Conservation (phyloP, 1,284 basidiomycete species). For the Naganishia albida region DNA sequence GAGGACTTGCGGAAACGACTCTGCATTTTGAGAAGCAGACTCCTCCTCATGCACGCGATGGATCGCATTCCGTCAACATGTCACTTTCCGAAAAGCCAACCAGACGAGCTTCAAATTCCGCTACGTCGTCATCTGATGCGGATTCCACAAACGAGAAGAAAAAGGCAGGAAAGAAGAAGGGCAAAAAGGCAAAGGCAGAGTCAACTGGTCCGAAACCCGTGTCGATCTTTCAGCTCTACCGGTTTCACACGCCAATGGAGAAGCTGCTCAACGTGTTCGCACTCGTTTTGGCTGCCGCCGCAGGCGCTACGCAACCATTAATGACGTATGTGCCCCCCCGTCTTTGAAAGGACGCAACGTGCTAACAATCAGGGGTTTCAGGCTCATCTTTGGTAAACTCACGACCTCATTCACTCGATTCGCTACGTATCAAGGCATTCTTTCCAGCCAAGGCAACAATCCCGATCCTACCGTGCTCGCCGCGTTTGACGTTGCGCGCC, state of each 20-base stretch:
- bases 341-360: neutral
- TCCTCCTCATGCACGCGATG: neutral
- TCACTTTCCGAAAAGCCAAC: constrained; percentile 14
- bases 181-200: constrained; percentile 8
- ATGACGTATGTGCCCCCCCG: constrained; percentile 42
- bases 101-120: neutral
- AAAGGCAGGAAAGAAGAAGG: constrained; percentile 8
- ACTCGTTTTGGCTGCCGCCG: constrained; percentile 45
- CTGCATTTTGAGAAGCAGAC: constrained; percentile 13
- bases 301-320: constrained; percentile 50
- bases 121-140: neutral
- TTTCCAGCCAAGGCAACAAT: constrained; percentile 25
- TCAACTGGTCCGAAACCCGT: constrained; percentile 41
- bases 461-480: constrained; percentile 27
- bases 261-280: constrained; percentile 47
- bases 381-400: constrained; percentile 52
- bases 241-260: constrained; percentile 47
- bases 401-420: constrained; percentile 51
- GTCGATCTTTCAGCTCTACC: constrained; percentile 44
- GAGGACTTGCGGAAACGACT: neutral
- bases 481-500: constrained; percentile 36
- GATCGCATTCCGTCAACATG: constrained; percentile 20
- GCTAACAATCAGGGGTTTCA: neutral
- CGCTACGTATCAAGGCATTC: constrained; percentile 35
- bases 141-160: constrained; percentile 14